These are phyloP conservation scores for Heritiera littoralis DNA, from an alignment of 345 rosid species.

Conservation along the genomic window DNA sequence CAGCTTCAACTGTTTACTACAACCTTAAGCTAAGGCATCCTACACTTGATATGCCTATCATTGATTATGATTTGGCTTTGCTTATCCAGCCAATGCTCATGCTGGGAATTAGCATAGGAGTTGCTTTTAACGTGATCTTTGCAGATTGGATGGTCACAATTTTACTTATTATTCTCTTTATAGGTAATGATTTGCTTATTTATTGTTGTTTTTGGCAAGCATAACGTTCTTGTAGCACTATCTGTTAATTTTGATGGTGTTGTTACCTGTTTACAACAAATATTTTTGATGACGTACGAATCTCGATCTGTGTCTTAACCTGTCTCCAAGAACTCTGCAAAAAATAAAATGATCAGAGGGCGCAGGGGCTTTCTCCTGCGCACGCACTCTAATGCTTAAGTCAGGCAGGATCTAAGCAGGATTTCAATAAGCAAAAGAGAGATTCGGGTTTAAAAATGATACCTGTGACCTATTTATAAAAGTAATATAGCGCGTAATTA, in stretches of 20 bases:
- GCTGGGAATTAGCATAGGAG: constrained; percentile 83
- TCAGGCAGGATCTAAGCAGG: too few relatives aligned
- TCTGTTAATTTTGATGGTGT: constrained; percentile 4
- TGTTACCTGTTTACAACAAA: too few relatives aligned
- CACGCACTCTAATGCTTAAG: too few relatives aligned
- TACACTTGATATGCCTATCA: constrained; percentile 68
- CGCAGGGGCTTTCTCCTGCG: too few relatives aligned
- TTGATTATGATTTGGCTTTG: constrained; percentile 81
- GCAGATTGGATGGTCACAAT: constrained; percentile 88
- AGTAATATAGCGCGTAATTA: too few relatives aligned
- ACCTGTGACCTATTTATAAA: too few relatives aligned
- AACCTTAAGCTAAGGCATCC: constrained; percentile 78
- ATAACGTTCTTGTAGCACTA: neutral
- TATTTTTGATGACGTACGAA: too few relatives aligned
- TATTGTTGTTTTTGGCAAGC: constrained; percentile 3
- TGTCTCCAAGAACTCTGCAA: too few relatives aligned
- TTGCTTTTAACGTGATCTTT: constrained; percentile 69
- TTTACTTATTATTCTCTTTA: constrained; percentile 76
- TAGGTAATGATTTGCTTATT: constrained; percentile 42
- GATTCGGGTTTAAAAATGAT: too few relatives aligned
- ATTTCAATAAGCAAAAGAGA: too few relatives aligned
- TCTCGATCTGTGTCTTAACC: too few relatives aligned
- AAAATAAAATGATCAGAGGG: too few relatives aligned
- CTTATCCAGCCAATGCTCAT: constrained; percentile 88
- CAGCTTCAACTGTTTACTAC: constrained; percentile 77